A percentile compares a stretch with the other conserved stretches of the same genome.
Conservation (phyloP, 257 asterid species). For the Scutellaria galericulata region DNA sequence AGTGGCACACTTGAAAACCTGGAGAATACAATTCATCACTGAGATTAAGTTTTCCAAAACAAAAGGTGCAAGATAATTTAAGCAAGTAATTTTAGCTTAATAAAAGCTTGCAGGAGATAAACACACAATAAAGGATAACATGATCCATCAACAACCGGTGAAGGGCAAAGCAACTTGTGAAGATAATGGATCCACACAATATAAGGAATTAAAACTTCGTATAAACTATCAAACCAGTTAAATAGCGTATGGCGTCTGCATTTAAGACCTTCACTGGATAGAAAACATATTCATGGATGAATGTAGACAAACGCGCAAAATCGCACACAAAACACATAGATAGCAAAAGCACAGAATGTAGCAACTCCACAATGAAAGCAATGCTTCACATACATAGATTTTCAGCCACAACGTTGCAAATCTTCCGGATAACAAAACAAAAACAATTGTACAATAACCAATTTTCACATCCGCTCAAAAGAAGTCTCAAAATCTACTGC, state of each 20-base stretch:
- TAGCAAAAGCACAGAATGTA: neutral
- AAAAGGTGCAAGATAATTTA: neutral
- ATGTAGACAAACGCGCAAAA: neutral
- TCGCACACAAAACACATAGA: neutral
- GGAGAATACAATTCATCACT: constrained; percentile 18
- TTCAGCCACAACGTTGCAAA: neutral
- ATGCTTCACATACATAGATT: neutral
- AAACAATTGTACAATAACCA: neutral
- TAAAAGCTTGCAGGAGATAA: too few relatives aligned
- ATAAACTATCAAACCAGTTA: neutral
- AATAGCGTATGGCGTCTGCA: neutral
- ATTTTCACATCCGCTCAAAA: neutral
- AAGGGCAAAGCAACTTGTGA: neutral
- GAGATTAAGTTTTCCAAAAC: neutral
- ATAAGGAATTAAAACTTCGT: neutral
- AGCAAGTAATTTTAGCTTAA: neutral
- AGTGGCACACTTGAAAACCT: constrained; percentile 65
- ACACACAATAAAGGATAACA: neutral
- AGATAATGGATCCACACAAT: neutral
- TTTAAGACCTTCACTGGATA: neutral
- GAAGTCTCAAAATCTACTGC: neutral
- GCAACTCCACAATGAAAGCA: neutral
- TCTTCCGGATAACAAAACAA: neutral
- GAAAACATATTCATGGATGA: neutral
- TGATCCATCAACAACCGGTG: neutral